Evolutionary conservation across 75 land plant species (phyloP), one percentile per base, ranked within the genome.

Genomic region (Chamaecyparis obtusa): DNA sequence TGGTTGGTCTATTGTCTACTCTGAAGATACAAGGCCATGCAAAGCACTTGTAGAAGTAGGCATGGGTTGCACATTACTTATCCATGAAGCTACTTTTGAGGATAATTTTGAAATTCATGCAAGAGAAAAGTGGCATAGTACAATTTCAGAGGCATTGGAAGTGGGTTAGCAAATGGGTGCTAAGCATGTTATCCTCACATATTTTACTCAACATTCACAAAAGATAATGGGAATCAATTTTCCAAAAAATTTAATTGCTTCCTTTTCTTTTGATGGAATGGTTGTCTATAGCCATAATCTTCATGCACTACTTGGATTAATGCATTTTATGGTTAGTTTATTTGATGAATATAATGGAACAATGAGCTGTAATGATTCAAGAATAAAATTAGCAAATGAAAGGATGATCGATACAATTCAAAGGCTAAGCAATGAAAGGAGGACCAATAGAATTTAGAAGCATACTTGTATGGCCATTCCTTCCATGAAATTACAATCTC

Each of bases 11-110:
- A 30, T 89, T n/a, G 90, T 89, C 9, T 89, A 89, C 60, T 89
- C 90, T 19, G 90, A 89, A 13, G 90, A 89, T 57, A 89, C 90
- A 57, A 88, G 90, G 51, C 90, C 90, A 24, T 89, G 89, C 49
- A 37, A 55, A 39, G 19, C 55, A 21, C 89, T 89, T 37, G 71
- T 88, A 16, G 72, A 83, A 89, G 90, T 89, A 60, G 89, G 90
- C 27, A 64, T 32, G 37, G 90, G 90, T 16, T 89, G 90, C 90
- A 88, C 90, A 54, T 72, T 89, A 51, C 90, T 89, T 9, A 89
- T 89, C 36, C 90, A 89, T 48, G 90, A 89, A 67, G 90, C 90
- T 30, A 89, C 90, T 14, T 89, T 89, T 88, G 90, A 89, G 86
- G 90, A 88, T 44, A 49, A 41, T 2, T 71, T 87, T 44, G 86